A percentile compares a stretch with the other conserved stretches of the same genome.
phyloP scores from a whole-genome alignment of 495 filamentous ascomycete species.

The Amniculicola lignicola region DNA sequence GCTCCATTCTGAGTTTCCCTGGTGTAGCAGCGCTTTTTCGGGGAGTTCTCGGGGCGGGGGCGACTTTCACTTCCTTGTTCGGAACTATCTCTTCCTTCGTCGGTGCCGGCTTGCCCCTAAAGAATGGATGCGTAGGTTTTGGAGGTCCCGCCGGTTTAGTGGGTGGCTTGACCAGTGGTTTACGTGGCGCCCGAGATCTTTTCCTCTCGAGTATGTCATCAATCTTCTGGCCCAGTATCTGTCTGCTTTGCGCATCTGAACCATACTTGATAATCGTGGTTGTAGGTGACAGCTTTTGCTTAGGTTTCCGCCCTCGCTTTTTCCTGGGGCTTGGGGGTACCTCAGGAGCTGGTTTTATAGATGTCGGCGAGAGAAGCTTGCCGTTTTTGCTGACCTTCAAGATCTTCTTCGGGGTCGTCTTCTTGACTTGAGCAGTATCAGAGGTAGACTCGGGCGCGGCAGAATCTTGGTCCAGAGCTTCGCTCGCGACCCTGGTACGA shows the following conservation, averaged over 20 bases:
- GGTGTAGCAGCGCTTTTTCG: conserved; percentile 39
- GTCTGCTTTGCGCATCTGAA: conserved; percentile 24
- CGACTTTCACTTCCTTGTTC: conserved; percentile 24
- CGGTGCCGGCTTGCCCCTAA: conserved; percentile 48
- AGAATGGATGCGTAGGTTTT: conserved; percentile 81
- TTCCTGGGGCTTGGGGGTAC: conserved; percentile 23
- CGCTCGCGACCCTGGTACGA: not conserved
- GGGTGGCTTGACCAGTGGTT: not conserved
- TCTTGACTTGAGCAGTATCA: too few species aligned
- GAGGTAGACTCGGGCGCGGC: not conserved
- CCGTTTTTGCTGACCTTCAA: conserved; percentile 56
- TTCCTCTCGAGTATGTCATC: conserved; percentile 51
- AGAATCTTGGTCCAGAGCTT: not conserved
- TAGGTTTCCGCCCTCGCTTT: conserved; percentile 26
- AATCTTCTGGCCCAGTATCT: conserved; percentile 48
- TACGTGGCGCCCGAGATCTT: not conserved
- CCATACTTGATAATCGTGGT: conserved; percentile 48
- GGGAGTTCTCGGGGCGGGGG: conserved; percentile 19
- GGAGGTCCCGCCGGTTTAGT: conserved; percentile 41
- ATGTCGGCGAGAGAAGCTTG: conserved; percentile 53
- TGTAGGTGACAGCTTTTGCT: conserved; percentile 28
- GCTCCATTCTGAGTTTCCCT: conserved; percentile 40
- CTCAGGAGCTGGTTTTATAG: conserved; percentile 30
- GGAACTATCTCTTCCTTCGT: conserved; percentile 11
- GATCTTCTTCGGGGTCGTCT: conserved; percentile 41